Percentiles rank a stretch among this genome's conserved stretches.
Conservation (phyloP, 139 green algal genomes). For the Pleodorina starrii region DNA sequence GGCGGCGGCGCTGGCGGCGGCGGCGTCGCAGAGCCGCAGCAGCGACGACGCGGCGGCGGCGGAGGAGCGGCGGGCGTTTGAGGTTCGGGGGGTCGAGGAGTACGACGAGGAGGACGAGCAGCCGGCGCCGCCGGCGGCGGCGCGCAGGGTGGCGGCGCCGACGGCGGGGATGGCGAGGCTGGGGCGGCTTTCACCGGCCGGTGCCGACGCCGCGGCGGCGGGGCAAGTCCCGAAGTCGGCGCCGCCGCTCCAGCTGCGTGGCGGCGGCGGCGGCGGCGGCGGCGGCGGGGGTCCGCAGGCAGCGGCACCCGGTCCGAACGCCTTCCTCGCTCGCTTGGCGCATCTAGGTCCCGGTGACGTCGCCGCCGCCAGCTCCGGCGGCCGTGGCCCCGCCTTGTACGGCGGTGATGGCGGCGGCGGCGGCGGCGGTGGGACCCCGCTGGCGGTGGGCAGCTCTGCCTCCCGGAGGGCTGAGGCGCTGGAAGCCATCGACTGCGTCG, state of each 20-base stretch:
- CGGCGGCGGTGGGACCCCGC: background rate
- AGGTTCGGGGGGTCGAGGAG: constrained; percentile 12
- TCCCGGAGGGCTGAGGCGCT: background rate
- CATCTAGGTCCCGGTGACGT: background rate
- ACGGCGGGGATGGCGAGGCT: background rate
- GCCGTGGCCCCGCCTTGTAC: background rate
- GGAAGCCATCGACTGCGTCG: constrained; percentile 19
- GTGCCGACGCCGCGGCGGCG: background rate
- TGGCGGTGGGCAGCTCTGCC: background rate
- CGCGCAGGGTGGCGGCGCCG: background rate
- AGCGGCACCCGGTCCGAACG: background rate
- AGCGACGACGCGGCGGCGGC: background rate
- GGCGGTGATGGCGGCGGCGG: background rate
- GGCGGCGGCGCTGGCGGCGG: background rate
- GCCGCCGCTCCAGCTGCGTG: background rate
- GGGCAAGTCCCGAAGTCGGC: background rate
- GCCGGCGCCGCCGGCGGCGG: background rate
- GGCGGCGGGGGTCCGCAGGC: no score
- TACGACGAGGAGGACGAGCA: background rate
- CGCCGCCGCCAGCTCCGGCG: background rate
- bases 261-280: background rate
- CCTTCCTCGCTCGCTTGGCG: constrained; percentile 14
- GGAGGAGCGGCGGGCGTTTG: constrained; percentile 31
- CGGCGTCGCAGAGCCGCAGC: background rate
- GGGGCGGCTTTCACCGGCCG: background rate